phyloP scores from a whole-genome alignment of 2,329 filamentous ascomycete genomes.

The Cladosporium colombiae region DNA sequence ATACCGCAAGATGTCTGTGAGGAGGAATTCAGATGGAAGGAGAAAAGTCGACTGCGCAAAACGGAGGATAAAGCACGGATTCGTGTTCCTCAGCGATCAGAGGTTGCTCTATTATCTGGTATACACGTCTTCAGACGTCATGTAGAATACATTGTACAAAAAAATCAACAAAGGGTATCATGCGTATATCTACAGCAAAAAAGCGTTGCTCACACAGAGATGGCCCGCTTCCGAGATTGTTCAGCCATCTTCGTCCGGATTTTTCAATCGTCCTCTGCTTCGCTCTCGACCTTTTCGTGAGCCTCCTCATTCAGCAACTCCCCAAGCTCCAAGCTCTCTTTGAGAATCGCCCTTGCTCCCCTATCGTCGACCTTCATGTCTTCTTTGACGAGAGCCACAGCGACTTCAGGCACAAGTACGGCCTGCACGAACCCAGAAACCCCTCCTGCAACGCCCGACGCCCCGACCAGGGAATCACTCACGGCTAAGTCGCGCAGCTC shows the following conservation, averaged over 20 bases:
- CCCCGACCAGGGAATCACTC: slow-evolving; percentile 35
- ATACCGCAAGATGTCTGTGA: background rate
- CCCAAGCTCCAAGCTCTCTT: slow-evolving; percentile 36
- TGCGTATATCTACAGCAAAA: slow-evolving; percentile 2
- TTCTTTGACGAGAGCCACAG: slow-evolving; percentile 37
- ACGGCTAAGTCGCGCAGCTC: slow-evolving; percentile 33
- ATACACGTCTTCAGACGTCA: background rate
- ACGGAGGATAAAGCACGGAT: background rate
- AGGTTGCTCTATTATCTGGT: background rate
- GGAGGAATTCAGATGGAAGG: background rate
- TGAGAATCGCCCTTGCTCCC: slow-evolving; percentile 31
- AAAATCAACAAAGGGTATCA: slow-evolving; percentile 8
- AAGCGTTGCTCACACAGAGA: background rate
- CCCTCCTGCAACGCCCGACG: slow-evolving; percentile 37
- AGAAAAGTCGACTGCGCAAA: background rate
- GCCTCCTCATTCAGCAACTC: slow-evolving; percentile 36
- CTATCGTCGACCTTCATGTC: slow-evolving; percentile 33
- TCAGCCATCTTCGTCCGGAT: background rate
- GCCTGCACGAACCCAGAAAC: slow-evolving; percentile 39
- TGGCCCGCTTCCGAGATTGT: background rate
- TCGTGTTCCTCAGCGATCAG: background rate
- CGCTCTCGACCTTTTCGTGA: slow-evolving; percentile 27
- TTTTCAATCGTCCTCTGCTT: slow-evolving; percentile 21
- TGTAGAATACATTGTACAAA: slow-evolving; percentile 14
- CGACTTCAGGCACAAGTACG: slow-evolving; percentile 42